Conservation (phyloP, 108 stramenopile genomes). For the Cyclotella cryptica region DNA sequence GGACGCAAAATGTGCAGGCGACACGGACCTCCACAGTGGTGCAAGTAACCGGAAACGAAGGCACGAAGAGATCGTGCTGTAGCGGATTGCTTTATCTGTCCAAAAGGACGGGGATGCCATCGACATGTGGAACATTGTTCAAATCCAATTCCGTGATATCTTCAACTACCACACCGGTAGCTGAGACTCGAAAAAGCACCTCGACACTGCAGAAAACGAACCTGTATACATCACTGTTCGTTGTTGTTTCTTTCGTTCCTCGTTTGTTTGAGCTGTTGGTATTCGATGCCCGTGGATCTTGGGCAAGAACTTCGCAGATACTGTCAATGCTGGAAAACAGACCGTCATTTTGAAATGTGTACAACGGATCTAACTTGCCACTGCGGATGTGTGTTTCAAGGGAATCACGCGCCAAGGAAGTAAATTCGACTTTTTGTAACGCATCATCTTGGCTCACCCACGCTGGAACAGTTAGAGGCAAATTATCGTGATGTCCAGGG, state of each 20-base stretch:
- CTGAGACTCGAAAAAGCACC: constrained; percentile 40
- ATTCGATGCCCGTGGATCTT: constrained; percentile 82
- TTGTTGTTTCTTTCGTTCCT: constrained; percentile 39
- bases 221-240: constrained; percentile 36
- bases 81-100: neutral
- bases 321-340: constrained; percentile 52
- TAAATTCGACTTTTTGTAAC: constrained; percentile 62
- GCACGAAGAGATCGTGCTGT: neutral
- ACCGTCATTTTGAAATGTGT: constrained; percentile 57
- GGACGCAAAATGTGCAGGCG: neutral
- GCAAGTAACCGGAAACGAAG: neutral
- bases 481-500: constrained; percentile 59
- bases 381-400: constrained; percentile 41
- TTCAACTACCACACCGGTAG: constrained; percentile 37
- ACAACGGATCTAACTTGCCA: constrained; percentile 64
- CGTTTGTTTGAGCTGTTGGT: constrained; percentile 67
- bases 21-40: neutral
- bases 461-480: constrained; percentile 52
- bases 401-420: constrained; percentile 41
- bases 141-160: constrained; percentile 41
- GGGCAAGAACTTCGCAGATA: constrained; percentile 71
- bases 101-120: constrained; percentile 52
- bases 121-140: constrained; percentile 25
- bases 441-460: constrained; percentile 79
- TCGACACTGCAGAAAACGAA: constrained; percentile 51